Base-by-base conservation (phyloP, 1,139 yeast species). In the Kurtzmaniella quercitrusa region DNA sequence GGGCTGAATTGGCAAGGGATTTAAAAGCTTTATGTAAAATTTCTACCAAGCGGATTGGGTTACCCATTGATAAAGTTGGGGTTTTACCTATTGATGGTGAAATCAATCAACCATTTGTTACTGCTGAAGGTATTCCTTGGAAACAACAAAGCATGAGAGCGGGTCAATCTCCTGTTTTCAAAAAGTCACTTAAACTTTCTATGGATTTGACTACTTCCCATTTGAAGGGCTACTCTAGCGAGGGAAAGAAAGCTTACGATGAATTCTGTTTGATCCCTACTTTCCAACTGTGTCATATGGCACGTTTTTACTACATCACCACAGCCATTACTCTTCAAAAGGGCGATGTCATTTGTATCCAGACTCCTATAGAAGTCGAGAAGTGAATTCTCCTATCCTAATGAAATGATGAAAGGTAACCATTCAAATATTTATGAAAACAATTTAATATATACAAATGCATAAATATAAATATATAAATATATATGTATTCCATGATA, bases 251-350 rank as follows among this genome's bases (percentile, higher is more conserved):
- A 11, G 39, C 44, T 3, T 43, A 37, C 19, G 41, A 43, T 18
- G 38, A 62, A 12, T 62, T 65, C 41, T 64, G 68, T 39, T 54
- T 70, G 23, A 58, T 68, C 9, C 76, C 76, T 1, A 71, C 63
- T 41, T 70, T 70, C 51, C 75, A 70, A 52, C 48, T 53, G 11
- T 70, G 75, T 47, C 53, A 62, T 27, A 47, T 67, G 50, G 60
- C 71, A 2, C 52, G 76, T 39, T 39, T 68, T 7, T 70, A 70
- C 48, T 67, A 66, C 45, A 47, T 68, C 25, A 60, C 62, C 34
- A 51, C 70, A 2, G 49, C 54, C 1, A 58, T 66, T 19, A 66
- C 60, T 52, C 58, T 70, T 38, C 50, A 52, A 23, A 62, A 63
- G 43, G 72, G 73, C 2, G 69, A 65, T 14, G 41, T 52, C 11